phyloP scores from a whole-genome alignment of 1,284 basidiomycete species.

The Takashimella koratensis region DNA sequence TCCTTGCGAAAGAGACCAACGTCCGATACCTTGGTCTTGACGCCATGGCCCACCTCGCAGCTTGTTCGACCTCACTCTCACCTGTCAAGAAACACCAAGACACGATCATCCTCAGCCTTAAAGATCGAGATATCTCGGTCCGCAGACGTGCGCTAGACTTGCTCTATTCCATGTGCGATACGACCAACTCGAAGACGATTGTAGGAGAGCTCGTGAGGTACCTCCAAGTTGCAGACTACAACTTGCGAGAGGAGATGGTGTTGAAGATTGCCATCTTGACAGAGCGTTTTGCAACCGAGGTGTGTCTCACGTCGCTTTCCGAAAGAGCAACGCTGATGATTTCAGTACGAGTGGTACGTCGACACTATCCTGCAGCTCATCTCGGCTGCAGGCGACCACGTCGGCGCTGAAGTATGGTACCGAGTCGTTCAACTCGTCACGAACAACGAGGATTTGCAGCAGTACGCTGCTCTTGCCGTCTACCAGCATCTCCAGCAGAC shows the following conservation, averaged over 20 bases:
- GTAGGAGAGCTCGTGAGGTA: slow-evolving; percentile 93
- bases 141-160: slow-evolving; percentile 90
- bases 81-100: slow-evolving; percentile 94
- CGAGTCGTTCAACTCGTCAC: slow-evolving; percentile 97
- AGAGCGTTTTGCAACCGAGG: slow-evolving; percentile 86
- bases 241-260: slow-evolving; percentile 95
- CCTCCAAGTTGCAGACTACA: slow-evolving; percentile 91
- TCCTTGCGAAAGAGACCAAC: slow-evolving; percentile 96
- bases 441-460: slow-evolving; percentile 93
- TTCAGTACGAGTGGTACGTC: slow-evolving; percentile 87
- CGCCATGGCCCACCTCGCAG: slow-evolving; percentile 97
- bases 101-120: slow-evolving; percentile 88
- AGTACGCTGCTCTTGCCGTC: slow-evolving; percentile 91
- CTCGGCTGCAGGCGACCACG: slow-evolving; percentile 93
- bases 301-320: slow-evolving; percentile 45
- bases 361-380: slow-evolving; percentile 94
- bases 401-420: slow-evolving; percentile 99
- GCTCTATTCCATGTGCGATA: slow-evolving; percentile 98
- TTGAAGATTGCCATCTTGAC: slow-evolving; percentile 97
- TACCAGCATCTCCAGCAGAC: slow-evolving; percentile 85
- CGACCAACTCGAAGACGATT: slow-evolving; percentile 88
- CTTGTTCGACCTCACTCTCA: slow-evolving; percentile 80
- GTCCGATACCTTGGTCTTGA: slow-evolving; percentile 96
- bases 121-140: slow-evolving; percentile 97
- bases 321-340: slow-evolving; percentile 8